These are phyloP conservation scores for Aspergillus sp. DNA, from an alignment of 2,329 filamentous ascomycete species.

Conservation along the genomic window DNA sequence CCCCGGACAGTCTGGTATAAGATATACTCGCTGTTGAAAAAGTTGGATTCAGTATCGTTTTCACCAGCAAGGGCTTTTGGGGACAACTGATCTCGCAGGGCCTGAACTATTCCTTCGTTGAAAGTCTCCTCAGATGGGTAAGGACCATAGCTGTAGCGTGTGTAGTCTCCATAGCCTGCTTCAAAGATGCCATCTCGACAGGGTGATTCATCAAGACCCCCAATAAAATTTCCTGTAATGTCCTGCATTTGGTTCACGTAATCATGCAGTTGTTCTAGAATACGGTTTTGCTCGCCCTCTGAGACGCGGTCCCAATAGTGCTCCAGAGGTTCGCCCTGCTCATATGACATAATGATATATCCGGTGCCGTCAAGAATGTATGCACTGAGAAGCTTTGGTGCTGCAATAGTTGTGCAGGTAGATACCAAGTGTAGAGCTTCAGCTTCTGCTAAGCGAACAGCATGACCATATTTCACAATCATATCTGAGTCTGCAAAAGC, in stretches of 20 bases:
- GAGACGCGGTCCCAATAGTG: conserved; percentile 9
- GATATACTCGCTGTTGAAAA: conserved; percentile 10
- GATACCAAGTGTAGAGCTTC: conserved; percentile 10
- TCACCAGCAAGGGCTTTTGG: conserved; percentile 4
- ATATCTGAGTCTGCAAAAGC: conserved; percentile 8
- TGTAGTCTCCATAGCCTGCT: conserved; percentile 7
- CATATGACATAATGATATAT: conserved; percentile 11
- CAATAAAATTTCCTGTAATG: conserved; percentile 8
- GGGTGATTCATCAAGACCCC: conserved; percentile 5
- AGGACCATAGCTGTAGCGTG: conserved; percentile 7
- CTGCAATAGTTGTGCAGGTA: conserved; percentile 6
- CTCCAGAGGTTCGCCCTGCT: conserved; percentile 7
- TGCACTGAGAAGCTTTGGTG: conserved; percentile 8
- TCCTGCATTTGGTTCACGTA: conserved; percentile 9
- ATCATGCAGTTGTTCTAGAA: conserved; percentile 5
- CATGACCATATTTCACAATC: conserved; percentile 9
- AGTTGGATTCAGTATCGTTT: conserved; percentile 8
- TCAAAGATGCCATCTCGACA: conserved; percentile 12
- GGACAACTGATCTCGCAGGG: conserved; percentile 8
- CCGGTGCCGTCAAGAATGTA: conserved; percentile 8
- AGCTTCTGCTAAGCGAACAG: conserved; percentile 10
- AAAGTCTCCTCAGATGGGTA: conserved; percentile 9
- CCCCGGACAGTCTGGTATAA: conserved; percentile 11
- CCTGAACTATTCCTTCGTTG: conserved; percentile 11
- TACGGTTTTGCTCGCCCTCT: conserved; percentile 2